phyloP scores from a whole-genome alignment of 768 basidiomycete genomes.

The Mycena maculata region DNA sequence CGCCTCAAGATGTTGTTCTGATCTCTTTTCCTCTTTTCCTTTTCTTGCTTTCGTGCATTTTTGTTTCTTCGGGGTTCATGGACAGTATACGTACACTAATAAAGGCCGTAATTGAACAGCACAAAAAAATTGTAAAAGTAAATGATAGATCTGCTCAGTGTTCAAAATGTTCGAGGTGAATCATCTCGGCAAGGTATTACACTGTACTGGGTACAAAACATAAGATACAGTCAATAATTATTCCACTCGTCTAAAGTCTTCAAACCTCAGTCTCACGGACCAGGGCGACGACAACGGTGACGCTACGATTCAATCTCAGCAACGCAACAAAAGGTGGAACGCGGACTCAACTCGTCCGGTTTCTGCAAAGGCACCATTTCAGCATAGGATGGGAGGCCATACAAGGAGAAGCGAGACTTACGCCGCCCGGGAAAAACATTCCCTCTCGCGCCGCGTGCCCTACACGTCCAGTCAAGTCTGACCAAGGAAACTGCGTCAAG shows the following conservation, averaged over 20 bases:
- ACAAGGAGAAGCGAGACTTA: slow-evolving; percentile 12
- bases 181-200: background rate
- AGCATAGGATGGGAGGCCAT: background rate
- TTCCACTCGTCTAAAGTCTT: background rate
- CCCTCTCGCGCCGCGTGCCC: slow-evolving; percentile 31
- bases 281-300: slow-evolving; percentile 31
- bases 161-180: too few relatives aligned
- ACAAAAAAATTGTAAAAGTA: too few relatives aligned
- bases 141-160: too few relatives aligned
- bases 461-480: background rate
- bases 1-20: slow-evolving; percentile 10
- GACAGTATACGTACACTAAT: background rate
- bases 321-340: background rate
- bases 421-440: slow-evolving; percentile 35
- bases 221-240: background rate
- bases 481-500: background rate
- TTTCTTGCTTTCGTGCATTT: background rate
- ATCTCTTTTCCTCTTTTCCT: background rate
- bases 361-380: slow-evolving; percentile 12
- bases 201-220: background rate
- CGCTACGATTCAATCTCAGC: slow-evolving; percentile 10
- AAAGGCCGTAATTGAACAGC: background rate
- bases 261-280: slow-evolving; percentile 25
- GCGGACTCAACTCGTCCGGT: slow-evolving; percentile 33
- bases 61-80: background rate